These are phyloP conservation scores for Dacryopinax primogenitus DNA, from an alignment of 768 basidiomycete species.

Conservation along the genomic window DNA sequence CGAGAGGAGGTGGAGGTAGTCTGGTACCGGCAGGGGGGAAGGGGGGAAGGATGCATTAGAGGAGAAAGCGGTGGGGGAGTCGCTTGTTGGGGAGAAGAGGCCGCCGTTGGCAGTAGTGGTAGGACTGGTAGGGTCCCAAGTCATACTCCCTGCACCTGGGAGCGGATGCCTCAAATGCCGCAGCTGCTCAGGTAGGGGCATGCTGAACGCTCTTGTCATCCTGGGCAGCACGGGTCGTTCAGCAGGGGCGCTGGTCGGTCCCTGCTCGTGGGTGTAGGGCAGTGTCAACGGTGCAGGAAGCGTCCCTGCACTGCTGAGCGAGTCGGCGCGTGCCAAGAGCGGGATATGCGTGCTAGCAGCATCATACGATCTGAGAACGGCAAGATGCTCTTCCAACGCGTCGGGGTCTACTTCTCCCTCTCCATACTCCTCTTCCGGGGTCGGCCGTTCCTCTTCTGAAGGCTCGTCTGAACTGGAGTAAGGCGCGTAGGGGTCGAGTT, in stretches of 20 bases:
- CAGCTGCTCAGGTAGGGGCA: constrained; percentile 70
- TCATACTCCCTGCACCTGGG: no score
- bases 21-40: constrained; percentile 14
- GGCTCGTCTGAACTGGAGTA: neutral
- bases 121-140: no score
- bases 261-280: neutral
- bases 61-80: constrained; percentile 3
- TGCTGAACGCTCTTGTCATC: constrained; percentile 65
- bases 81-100: no score
- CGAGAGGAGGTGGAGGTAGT: constrained; percentile 54
- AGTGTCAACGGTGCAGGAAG: neutral
- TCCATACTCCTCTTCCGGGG: neutral
- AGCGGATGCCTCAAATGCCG: constrained; percentile 59
- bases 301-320: neutral
- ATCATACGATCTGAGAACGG: no score
- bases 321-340: no score
- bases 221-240: constrained; percentile 29
- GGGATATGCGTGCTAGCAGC: neutral
- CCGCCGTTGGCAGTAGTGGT: no score
- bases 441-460: neutral
- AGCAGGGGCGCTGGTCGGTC: neutral
- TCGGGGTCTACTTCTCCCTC: neutral
- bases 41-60: constrained; percentile 17
- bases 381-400: neutral
- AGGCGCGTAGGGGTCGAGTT: neutral